phyloP scores from a whole-genome alignment of 1,284 basidiomycete species.

The Crepidotus sp. region DNA sequence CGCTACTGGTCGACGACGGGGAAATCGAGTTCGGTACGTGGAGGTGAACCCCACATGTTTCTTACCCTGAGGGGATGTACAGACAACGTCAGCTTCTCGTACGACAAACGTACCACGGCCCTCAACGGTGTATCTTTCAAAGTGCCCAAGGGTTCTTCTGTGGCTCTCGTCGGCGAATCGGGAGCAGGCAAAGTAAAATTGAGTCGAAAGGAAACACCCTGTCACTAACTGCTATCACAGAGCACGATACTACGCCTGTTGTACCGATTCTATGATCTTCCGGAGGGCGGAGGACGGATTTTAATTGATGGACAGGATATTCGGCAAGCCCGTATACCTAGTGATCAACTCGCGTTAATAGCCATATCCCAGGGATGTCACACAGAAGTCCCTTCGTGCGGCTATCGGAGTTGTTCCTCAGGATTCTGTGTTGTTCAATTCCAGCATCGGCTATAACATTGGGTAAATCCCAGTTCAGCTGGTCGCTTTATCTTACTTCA shows the following conservation, averaged over 20 bases:
- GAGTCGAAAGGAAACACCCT: too few relatives aligned
- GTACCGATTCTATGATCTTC: constrained; percentile 84
- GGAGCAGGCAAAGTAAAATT: constrained; percentile 45
- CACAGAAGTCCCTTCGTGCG: constrained; percentile 68
- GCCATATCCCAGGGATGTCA: constrained; percentile 49
- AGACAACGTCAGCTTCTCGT: constrained; percentile 79
- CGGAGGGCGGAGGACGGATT: constrained; percentile 63
- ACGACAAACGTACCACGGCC: constrained; percentile 68
- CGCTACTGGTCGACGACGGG: constrained; percentile 64
- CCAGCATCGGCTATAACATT: constrained; percentile 71
- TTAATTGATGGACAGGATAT: constrained; percentile 81
- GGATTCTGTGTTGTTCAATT: constrained; percentile 78
- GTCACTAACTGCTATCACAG: too few relatives aligned
- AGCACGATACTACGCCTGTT: constrained; percentile 72
- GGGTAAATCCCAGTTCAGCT: constrained; percentile 31
- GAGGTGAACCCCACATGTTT: background rate
- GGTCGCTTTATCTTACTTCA: background rate
- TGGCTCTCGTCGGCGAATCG: constrained; percentile 77
- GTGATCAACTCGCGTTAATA: background rate
- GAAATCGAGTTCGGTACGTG: constrained; percentile 79
- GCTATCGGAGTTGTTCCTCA: constrained; percentile 81
- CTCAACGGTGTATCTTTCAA: constrained; percentile 77
- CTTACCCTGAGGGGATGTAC: constrained; percentile 11
- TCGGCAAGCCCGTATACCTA: constrained; percentile 25
- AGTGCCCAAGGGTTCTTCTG: constrained; percentile 70